Evolutionary conservation across 257 asterid species (phyloP), one percentile per base, ranked within the genome.

Genomic region (Thymus quinquecostatus): DNA sequence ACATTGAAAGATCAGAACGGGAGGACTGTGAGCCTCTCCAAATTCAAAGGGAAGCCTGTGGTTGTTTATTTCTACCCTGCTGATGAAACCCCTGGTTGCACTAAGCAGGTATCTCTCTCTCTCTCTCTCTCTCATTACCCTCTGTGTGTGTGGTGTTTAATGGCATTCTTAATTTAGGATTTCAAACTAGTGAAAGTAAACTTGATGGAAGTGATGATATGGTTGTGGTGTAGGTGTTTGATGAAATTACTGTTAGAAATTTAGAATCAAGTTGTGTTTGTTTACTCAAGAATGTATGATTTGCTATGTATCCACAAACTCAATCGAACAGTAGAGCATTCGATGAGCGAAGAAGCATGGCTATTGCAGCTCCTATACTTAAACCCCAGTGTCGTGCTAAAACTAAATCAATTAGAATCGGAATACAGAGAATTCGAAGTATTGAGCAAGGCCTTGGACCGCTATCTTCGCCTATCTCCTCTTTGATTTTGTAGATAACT

Each of bases 41-140:
- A 95, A 60, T 92, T 82, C 80, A 95, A 95, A 81, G 99, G 98
- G 62, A 95, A 83, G 87, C 99, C 99, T 14, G 88, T 88, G 1
- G 83, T 95, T 66, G 88, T 95, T 76, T 95, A 95, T 78, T 95
- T 95, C 96, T 95, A 95, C 82, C 99, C 98, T 76, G 99, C 94
- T 73, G 99, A 95, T 79, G 99, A 89, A 78, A 80, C 90, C 75
- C 97, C 98, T 57, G 97, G 99, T 33, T 95, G 99, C 78, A 95
- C 98, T 77, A 95, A 92, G 73, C 97, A 95, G 96, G 99, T 95
- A 69, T 13, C 2, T 36, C 40, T 2, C 5, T 34, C 21, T 21
- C 21, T 21, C 21, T 21, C 21, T 0, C 21, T 21, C 33, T 43
- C 56, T n/a, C n/a, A n/a, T n/a, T 6, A 38, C 44, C 6, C 44